A percentile compares a stretch with the other conserved stretches of the same genome.
These are phyloP conservation scores for Rostrohypoxylon terebratum DNA, from an alignment of 495 filamentous ascomycete species.

Conservation along the genomic window DNA sequence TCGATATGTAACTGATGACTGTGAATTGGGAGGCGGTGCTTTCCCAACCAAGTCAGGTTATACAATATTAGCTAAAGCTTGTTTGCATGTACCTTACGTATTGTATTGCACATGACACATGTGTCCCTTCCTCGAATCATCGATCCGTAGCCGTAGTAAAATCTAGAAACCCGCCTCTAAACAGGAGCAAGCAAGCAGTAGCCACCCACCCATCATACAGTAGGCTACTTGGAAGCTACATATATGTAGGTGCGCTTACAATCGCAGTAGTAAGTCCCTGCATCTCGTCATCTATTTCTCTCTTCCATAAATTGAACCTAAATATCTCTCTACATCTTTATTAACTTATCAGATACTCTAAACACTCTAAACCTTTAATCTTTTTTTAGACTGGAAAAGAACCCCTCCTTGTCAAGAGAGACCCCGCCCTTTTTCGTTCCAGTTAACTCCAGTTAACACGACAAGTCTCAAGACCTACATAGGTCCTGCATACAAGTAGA, in stretches of 20 bases:
- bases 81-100: conserved; percentile 20
- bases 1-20: conserved; percentile 9
- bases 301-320: background rate
- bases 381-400: conserved; percentile 4
- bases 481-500: conserved; percentile 9
- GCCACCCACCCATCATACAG: background rate
- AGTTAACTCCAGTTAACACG: background rate
- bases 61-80: background rate
- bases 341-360: background rate
- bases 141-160: conserved; percentile 17
- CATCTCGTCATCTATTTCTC: background rate
- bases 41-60: background rate
- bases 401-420: conserved; percentile 21
- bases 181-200: conserved; percentile 9
- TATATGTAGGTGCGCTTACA: background rate
- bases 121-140: conserved; percentile 30
- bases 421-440: conserved; percentile 23
- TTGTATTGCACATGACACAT: background rate
- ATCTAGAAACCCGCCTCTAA: conserved; percentile 29
- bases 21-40: conserved; percentile 22
- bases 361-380: conserved; percentile 4
- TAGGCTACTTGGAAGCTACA: background rate
- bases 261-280: conserved; percentile 1
- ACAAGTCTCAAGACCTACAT: background rate
- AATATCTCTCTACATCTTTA: background rate